Percentiles rank a stretch among this genome's conserved stretches.
phyloP scores from a whole-genome alignment of 2,329 filamentous ascomycete genomes.

The Aspergillus texensis region DNA sequence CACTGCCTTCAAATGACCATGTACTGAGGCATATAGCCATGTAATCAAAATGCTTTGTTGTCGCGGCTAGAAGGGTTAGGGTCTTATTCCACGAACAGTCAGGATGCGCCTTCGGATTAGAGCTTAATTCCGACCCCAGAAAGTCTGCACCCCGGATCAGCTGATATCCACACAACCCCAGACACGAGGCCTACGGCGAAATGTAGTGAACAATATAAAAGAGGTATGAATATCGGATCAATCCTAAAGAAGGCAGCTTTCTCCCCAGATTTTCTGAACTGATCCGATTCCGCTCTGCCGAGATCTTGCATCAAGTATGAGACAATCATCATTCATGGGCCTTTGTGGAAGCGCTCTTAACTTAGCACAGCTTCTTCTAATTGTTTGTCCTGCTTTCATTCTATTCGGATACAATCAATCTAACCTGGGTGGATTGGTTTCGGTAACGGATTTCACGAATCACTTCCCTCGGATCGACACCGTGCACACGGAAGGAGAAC shows the following conservation, averaged over 20 bases:
- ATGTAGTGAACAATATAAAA: background rate
- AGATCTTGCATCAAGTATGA: too few relatives aligned
- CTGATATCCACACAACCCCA: background rate
- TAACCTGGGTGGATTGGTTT: slow-evolving; percentile 33
- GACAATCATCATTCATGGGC: background rate
- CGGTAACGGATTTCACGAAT: slow-evolving; percentile 37
- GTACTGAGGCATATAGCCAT: too few relatives aligned
- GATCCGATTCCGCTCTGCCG: too few relatives aligned
- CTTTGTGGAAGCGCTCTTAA: slow-evolving; percentile 7
- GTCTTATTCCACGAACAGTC: background rate
- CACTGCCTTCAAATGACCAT: too few relatives aligned
- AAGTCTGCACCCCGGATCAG: background rate
- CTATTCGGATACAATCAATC: slow-evolving; percentile 58
- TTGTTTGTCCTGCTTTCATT: slow-evolving; percentile 43
- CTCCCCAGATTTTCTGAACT: background rate
- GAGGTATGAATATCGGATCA: background rate
- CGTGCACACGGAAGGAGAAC: slow-evolving; percentile 42
- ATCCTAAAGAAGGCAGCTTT: background rate
- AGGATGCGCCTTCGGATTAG: background rate
- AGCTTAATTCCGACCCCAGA: background rate
- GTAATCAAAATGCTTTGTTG: background rate
- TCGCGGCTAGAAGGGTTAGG: background rate
- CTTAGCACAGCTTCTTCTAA: slow-evolving; percentile 10
- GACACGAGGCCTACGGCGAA: background rate
- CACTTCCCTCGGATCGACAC: slow-evolving; percentile 54